A percentile compares a stretch with the other conserved stretches of the same genome.
phyloP scores from a whole-genome alignment of 257 asterid species.

The Capsicum rhomboideum region DNA sequence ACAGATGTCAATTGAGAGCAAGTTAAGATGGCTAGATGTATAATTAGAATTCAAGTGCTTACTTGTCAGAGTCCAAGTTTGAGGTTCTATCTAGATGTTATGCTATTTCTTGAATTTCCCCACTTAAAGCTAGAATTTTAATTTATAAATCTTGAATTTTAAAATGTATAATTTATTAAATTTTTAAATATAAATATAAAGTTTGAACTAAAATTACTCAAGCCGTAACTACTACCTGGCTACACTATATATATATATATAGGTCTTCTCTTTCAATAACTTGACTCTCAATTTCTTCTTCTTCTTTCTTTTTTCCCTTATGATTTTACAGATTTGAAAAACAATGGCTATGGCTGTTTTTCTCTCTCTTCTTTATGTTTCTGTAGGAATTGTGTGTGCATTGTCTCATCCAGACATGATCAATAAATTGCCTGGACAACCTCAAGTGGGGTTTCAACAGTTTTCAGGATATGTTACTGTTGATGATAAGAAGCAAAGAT shows the following conservation, averaged over 20 bases:
- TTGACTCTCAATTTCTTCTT: neutral
- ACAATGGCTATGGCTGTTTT: constrained; percentile 17
- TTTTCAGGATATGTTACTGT: constrained; percentile 60
- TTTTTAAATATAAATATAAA: neutral
- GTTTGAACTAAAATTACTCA: neutral
- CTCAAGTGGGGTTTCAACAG: constrained; percentile 48
- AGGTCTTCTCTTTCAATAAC: neutral
- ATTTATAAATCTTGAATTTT: neutral
- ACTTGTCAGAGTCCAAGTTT: too few relatives aligned
- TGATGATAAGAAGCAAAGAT: constrained; percentile 39
- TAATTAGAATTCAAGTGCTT: too few relatives aligned
- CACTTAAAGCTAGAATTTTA: neutral
- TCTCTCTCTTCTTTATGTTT: constrained; percentile 25
- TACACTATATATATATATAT: neutral
- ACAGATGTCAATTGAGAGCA: too few relatives aligned
- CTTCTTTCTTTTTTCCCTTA: neutral
- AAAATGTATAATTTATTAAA: neutral
- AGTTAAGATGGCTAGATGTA: too few relatives aligned
- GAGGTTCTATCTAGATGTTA: too few relatives aligned
- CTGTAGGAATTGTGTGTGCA: constrained; percentile 14
- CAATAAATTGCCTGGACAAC: constrained; percentile 54
- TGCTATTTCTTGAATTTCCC: too few relatives aligned
- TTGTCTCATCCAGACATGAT: constrained; percentile 47
- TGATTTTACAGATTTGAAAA: constrained; percentile 4
- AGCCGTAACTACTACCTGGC: neutral